Evolutionary conservation across 148 eudicot genomes (phyloP).

Genomic region (Fagopyrum esculentum): DNA sequence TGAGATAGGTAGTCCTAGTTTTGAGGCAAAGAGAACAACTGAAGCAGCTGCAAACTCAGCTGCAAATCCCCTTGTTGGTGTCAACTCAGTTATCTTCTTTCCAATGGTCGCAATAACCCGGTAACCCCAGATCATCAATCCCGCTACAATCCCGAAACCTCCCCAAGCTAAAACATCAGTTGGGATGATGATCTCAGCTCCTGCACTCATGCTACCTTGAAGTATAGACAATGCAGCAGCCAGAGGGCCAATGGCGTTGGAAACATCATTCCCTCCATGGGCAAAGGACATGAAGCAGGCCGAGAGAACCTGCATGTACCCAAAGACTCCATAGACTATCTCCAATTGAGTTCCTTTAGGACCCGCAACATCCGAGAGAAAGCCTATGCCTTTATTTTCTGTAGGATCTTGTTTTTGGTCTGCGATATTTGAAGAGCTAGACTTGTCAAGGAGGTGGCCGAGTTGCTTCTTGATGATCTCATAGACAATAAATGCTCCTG

Average conservation of each 20-base stretch:
- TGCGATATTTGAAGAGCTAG: conserved; percentile 25
- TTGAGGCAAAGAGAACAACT: conserved; percentile 80
- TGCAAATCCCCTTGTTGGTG: conserved; percentile 92
- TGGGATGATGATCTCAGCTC: conserved; percentile 64
- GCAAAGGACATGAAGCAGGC: conserved; percentile 87
- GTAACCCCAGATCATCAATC: conserved; percentile 94
- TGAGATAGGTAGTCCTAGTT: conserved; percentile 84
- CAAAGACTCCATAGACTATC: conserved; percentile 88
- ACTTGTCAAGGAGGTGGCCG: conserved; percentile 67
- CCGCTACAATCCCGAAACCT: conserved; percentile 95
- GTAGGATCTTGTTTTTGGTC: conserved; percentile 25
- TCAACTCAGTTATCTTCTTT: conserved; percentile 84
- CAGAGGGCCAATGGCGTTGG: conserved; percentile 90
- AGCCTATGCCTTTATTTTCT: conserved; percentile 43
- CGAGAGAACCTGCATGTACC: conserved; percentile 90
- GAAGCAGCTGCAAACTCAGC: conserved; percentile 99
- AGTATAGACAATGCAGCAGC: conserved; percentile 81
- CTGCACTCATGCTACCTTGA: conserved; percentile 47
- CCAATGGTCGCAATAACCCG: conserved; percentile 92
- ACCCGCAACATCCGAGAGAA: conserved; percentile 73
- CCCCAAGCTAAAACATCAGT: conserved; percentile 87
- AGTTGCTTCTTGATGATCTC: conserved; percentile 61
- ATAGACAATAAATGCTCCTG: conserved; percentile 61
- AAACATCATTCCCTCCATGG: conserved; percentile 94
- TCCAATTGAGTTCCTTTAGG: conserved; percentile 85